Conservation (phyloP, 495 filamentous ascomycete genomes). For the Penicillium cataractarum region DNA sequence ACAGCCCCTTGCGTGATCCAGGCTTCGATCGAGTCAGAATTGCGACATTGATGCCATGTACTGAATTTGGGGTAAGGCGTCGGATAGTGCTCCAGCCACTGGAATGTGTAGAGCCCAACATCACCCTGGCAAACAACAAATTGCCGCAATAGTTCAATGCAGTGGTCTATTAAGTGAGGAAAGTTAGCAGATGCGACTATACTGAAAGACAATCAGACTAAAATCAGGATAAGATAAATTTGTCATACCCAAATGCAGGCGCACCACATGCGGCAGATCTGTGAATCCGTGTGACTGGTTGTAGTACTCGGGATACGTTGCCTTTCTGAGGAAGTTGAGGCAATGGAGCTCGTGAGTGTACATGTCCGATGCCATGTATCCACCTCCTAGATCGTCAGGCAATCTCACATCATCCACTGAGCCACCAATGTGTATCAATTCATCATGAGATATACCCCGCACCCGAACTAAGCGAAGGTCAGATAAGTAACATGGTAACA, state of each 20-base stretch:
- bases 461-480: conserved; percentile 1
- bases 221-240: neutral
- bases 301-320: conserved; percentile 7
- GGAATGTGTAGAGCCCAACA: conserved; percentile 3
- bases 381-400: neutral
- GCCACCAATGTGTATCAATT: conserved; percentile 2
- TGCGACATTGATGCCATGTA: conserved; percentile 5
- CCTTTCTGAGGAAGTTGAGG: conserved; percentile 3
- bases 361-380: conserved; percentile 6
- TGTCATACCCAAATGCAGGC: neutral
- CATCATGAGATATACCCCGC: neutral
- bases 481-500: neutral
- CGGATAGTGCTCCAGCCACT: conserved; percentile 7
- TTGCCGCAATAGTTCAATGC: neutral
- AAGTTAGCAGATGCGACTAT: neutral
- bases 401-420: conserved; percentile 7
- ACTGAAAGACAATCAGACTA: neutral
- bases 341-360: conserved; percentile 4
- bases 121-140: conserved; percentile 4
- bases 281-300: conserved; percentile 8
- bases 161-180: neutral
- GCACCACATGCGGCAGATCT: conserved; percentile 5
- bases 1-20: conserved; percentile 1
- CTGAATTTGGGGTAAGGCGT: conserved; percentile 6
- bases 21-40: neutral